Percentiles rank a stretch among this genome's conserved stretches.
Conservation (phyloP, 345 rosid genomes). For the Euphorbia lathyris region DNA sequence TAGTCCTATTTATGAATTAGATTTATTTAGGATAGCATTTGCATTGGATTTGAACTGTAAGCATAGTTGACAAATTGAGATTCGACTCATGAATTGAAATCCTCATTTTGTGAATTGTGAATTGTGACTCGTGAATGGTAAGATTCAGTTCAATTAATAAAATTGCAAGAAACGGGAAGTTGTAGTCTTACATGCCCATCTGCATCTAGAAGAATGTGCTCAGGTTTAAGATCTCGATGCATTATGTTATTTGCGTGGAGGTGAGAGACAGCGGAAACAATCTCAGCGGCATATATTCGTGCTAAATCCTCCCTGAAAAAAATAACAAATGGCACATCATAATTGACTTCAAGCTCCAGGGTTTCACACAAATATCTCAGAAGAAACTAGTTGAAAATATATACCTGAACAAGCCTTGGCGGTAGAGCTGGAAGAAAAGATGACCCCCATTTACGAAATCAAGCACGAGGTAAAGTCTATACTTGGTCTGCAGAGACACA, state of each 20-base stretch:
- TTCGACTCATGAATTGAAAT: too few species aligned
- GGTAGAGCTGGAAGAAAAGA: slow-evolving; percentile 91
- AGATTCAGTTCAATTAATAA: too few species aligned
- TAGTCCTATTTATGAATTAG: too few species aligned
- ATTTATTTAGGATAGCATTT: too few species aligned
- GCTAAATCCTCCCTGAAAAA: slow-evolving; percentile 85
- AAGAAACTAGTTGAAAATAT: neutral
- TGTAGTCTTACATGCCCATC: slow-evolving; percentile 71
- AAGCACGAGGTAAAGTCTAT: slow-evolving; percentile 75
- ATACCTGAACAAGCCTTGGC: slow-evolving; percentile 94
- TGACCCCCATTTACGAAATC: slow-evolving; percentile 97
- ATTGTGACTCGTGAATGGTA: too few species aligned
- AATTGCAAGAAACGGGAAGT: neutral
- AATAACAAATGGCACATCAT: slow-evolving; percentile 10
- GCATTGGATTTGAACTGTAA: too few species aligned
- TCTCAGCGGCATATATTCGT: slow-evolving; percentile 84
- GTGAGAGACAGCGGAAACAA: slow-evolving; percentile 85
- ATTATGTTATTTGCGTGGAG: slow-evolving; percentile 92
- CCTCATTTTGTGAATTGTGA: too few species aligned
- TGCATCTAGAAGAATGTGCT: slow-evolving; percentile 77
- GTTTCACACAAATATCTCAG: neutral
- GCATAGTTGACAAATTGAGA: too few species aligned
- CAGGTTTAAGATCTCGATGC: slow-evolving; percentile 98
- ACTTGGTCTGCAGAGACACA: slow-evolving; percentile 62
- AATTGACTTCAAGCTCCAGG: neutral